Evolutionary conservation across 768 basidiomycete genomes (phyloP), one percentile per base, ranked within the genome.

Genomic region (Lentinula detonsa): DNA sequence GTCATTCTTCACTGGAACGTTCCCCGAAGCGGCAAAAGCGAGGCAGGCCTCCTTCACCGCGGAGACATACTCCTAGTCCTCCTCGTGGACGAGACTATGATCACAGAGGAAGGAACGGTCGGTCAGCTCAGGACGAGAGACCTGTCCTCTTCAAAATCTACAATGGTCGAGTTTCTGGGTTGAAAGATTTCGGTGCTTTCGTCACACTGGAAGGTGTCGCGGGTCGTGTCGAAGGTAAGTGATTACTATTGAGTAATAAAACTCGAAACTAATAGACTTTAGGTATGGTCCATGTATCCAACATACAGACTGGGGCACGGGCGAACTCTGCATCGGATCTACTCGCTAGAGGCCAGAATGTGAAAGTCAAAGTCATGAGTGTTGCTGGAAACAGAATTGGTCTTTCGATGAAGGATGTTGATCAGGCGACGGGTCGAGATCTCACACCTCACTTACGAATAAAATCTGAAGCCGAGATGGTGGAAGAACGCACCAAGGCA

Each of bases 261-360:
- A 28, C 28, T 31, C 2, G 23, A 45, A 65, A 61, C 66, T 37
- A 69, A 34, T 16, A 51, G 37, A 40, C 5, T 63, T 16, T 61
- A 98, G 96, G 96, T n/a, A 86, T 99, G 88, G 92, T 98, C 23
- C 97, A 98, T 72, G 88, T 98, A 65, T 96, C 95, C 28, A 90
- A 87, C 64, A 96, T 98, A 51, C 91, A 95, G 67, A 78, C 82
- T 64, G 90, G 91, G 18, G 85, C 86, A 13, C 87, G 97, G 56
- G 90, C 91, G 42, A 93, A 93, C 69, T 87, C 93, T 42, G 88
- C 95, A 10, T 77, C 86, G 42, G 97, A 99, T 71, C 78, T 97
- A 46, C 81, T 98, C 56, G 88, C 84, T 63, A 83, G 94, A 61
- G 88, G 88, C 21, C 92, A 98, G 68, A 68, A 77, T 13, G 93